Base-by-base conservation (phyloP, 2,329 filamentous ascomycete genomes). In the Fusarium sp. region DNA sequence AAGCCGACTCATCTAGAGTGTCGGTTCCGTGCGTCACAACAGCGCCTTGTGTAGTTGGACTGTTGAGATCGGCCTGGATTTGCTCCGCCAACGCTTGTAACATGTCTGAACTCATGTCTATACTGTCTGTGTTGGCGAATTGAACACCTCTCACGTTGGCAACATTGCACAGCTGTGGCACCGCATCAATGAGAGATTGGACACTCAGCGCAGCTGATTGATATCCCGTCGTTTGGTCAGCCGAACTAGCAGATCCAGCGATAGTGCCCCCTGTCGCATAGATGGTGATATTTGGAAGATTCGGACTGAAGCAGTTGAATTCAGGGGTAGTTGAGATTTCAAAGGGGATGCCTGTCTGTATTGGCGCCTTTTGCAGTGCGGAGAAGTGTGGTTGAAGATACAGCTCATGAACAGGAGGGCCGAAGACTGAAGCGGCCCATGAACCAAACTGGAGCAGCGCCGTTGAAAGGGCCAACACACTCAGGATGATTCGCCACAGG, bases 21-120 rank as follows among this genome's bases (percentile, higher is more conserved):
- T 92, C 90, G 14, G 90, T 92, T 54, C 90, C 90, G 75, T 92
- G 90, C 1, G 90, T 91, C 60, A 92, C 82, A 11, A 91, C 88
- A 12, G 87, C 88, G 41, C 86, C 89, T 80, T 82, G 80, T 39
- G 80, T 81, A 56, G 80, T 74, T n/a, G 81, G 81, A 63, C 77
- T 79, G 32, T 85, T 84, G 8, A 90, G 82, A 63, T 87, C 86
- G 11, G 70, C 69, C 63, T 88, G 86, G 59, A 90, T 86, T 62
- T 83, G 80, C 30, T 85, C 82, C 11, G 85, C 83, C 41, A 90
- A 76, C 32, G 81, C 83, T 26, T 90, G 81, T 39, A 87, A 82
- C 60, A 88, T 84, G 11, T 80, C 82, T 24, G 85, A 80, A 36
- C 86, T 89, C 71, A 91, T 82, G 66, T 84, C 80, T 36, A 79